These are phyloP conservation scores for Tetradesmus lagerheimii DNA, from an alignment of 139 green algal genomes.

Conservation along the genomic window DNA sequence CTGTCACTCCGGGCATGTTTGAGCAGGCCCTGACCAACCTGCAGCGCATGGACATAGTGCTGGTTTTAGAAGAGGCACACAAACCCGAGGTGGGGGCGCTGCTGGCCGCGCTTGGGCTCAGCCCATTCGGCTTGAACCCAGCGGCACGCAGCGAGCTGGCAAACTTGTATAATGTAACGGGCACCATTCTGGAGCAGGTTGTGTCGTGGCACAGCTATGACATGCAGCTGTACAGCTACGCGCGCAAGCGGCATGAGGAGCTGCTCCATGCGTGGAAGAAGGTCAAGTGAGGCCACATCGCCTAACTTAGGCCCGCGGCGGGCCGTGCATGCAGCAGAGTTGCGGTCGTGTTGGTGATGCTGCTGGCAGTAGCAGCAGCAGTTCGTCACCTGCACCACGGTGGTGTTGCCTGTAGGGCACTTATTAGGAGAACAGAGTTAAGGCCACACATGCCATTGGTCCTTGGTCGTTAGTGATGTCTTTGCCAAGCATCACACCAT, in stretches of 20 bases:
- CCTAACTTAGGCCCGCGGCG: too few relatives aligned
- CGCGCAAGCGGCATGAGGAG: not conserved
- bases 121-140: not conserved
- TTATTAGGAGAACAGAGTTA: too few relatives aligned
- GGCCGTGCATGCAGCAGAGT: too few relatives aligned
- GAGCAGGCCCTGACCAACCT: not conserved
- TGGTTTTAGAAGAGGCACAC: not conserved
- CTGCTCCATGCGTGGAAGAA: not conserved
- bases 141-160: not conserved
- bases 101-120: not conserved
- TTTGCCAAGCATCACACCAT: too few relatives aligned
- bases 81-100: not conserved
- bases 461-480: too few relatives aligned
- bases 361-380: too few relatives aligned
- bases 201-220: not conserved
- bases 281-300: too few relatives aligned
- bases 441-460: too few relatives aligned
- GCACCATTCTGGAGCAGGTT: not conserved
- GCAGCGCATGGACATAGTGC: not conserved
- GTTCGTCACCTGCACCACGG: too few relatives aligned
- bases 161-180: not conserved
- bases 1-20: not conserved
- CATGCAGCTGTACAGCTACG: not conserved
- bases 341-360: too few relatives aligned
- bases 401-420: too few relatives aligned